Base-by-base conservation (phyloP, 2,329 filamentous ascomycete species). In the Penicillium paneum region DNA sequence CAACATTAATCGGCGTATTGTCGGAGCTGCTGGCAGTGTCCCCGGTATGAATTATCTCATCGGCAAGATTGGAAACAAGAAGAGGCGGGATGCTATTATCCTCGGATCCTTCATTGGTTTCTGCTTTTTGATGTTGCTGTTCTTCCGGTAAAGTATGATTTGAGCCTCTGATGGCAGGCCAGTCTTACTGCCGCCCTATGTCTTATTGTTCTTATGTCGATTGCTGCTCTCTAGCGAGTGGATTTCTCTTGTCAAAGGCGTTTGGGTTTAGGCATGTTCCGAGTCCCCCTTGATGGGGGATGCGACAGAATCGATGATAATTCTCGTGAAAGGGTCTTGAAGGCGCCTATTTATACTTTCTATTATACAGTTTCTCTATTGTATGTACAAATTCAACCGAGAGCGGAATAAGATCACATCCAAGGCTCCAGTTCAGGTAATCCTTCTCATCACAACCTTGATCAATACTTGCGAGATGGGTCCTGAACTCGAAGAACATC, bases 41-140 rank as follows among this genome's bases (percentile, higher is more conserved):
- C 94, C 94, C 0, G 94, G 94, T 1, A 86, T 99, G 65, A 99
- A 97, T 74, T 86, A 86, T 48, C 78, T 99, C 68, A 97, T 99
- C 65, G 85, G 86, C 48, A 88, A 90, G 75, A 99, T 99, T 74
- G 93, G 92, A 49, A 87, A 90, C 54, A 95, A 96, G 80, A 96
- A 96, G 82, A 85, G 93, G 72, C 86, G 94, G 65, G 94, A 99
- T 74, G 92, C 92, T 29, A 87, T 99, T 63, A 96, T 99, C 61
- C 83, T 99, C 78, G 94, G 91, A 17, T 79, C 81, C 43, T 96
- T 99, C 67, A 91, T 99, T 67, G 92, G 91, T 0, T 83, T 96
- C 64, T 97, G 94, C 76, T 95, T 95, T 69, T 75, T 97, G 65
- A 76, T 95, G 76, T 83, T 97, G 67, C 83, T 93, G 67, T 95